phyloP scores from a whole-genome alignment of 2,329 filamentous ascomycete genomes.

The Paecilomyces fulvus region DNA sequence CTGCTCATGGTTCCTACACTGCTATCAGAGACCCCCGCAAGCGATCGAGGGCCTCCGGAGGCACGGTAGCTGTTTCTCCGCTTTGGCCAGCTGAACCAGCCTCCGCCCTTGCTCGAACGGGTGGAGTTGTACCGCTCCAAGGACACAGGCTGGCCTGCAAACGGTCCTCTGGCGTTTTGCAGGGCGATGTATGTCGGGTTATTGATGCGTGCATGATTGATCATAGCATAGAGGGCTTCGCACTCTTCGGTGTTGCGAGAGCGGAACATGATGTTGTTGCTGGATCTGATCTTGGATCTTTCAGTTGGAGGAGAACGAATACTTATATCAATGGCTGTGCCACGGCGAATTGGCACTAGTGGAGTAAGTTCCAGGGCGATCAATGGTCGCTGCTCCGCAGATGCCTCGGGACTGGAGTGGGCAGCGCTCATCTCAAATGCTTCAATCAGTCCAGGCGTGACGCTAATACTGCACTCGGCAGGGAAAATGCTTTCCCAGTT shows the following conservation, averaged over 20 bases:
- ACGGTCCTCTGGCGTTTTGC: constrained; percentile 58
- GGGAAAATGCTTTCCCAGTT: constrained; percentile 54
- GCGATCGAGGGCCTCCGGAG: constrained; percentile 46
- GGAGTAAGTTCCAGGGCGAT: constrained; percentile 80
- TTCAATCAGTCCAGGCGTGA: constrained; percentile 57
- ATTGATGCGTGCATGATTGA: constrained; percentile 82
- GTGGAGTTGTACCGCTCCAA: constrained; percentile 44
- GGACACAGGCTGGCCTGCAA: constrained; percentile 47
- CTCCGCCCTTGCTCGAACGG: constrained; percentile 30
- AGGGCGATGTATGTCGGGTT: constrained; percentile 81
- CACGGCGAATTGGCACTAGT: constrained; percentile 78
- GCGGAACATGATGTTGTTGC: constrained; percentile 85
- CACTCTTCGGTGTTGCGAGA: constrained; percentile 70
- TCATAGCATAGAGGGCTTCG: constrained; percentile 70
- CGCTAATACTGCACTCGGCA: constrained; percentile 54
- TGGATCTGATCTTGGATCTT: constrained; percentile 59
- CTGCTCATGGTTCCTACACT: constrained; percentile 69
- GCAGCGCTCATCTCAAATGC: constrained; percentile 49
- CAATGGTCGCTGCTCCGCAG: constrained; percentile 37
- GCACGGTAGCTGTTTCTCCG: constrained; percentile 49
- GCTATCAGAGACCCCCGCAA: constrained; percentile 59
- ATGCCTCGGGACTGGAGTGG: constrained; percentile 24
- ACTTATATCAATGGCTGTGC: constrained; percentile 87
- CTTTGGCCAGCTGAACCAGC: constrained; percentile 44
- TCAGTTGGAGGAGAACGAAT: constrained; percentile 76